These are phyloP conservation scores for Boeremia lycopersici DNA, from an alignment of 2,329 filamentous ascomycete species.

Conservation along the genomic window DNA sequence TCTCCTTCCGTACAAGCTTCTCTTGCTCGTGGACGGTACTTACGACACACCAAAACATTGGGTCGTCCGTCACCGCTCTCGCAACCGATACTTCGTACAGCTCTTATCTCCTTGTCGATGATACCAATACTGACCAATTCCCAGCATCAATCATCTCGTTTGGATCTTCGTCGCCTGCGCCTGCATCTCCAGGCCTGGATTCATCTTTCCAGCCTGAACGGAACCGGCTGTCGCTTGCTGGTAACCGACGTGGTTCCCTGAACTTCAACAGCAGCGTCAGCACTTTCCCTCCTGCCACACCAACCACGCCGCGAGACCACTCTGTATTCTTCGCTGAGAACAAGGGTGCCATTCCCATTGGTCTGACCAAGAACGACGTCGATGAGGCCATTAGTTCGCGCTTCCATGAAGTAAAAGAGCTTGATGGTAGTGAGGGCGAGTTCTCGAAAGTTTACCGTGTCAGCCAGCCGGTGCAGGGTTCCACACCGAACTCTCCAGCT, in stretches of 20 bases:
- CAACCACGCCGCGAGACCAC: conserved; percentile 69
- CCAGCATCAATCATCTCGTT: conserved; percentile 59
- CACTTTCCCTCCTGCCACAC: conserved; percentile 76
- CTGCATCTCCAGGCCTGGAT: conserved; percentile 70
- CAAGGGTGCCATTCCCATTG: conserved; percentile 64
- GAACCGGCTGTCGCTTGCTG: conserved; percentile 82
- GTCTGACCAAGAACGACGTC: conserved; percentile 71
- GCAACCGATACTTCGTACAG: conserved; percentile 39
- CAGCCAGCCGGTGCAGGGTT: conserved; percentile 53
- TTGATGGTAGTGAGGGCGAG: conserved; percentile 79
- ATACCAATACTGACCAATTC: conserved; percentile 41
- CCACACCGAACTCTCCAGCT: conserved; percentile 29
- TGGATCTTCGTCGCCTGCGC: conserved; percentile 70
- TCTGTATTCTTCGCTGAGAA: conserved; percentile 64
- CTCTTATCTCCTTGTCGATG: conserved; percentile 2
- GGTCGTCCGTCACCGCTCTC: conserved; percentile 50
- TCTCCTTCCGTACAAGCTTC: conserved; percentile 34
- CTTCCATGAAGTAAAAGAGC: conserved; percentile 76
- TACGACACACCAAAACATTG: conserved; percentile 45
- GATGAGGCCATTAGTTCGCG: conserved; percentile 75
- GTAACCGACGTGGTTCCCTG: conserved; percentile 48
- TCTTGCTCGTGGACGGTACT: conserved; percentile 47
- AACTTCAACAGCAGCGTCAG: conserved; percentile 49
- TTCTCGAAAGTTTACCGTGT: conserved; percentile 94
- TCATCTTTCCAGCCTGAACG: conserved; percentile 77